Evolutionary conservation across 2,329 filamentous ascomycete species (phyloP), one percentile per base, ranked within the genome.

Genomic region (Trichoderma arundinaceum): DNA sequence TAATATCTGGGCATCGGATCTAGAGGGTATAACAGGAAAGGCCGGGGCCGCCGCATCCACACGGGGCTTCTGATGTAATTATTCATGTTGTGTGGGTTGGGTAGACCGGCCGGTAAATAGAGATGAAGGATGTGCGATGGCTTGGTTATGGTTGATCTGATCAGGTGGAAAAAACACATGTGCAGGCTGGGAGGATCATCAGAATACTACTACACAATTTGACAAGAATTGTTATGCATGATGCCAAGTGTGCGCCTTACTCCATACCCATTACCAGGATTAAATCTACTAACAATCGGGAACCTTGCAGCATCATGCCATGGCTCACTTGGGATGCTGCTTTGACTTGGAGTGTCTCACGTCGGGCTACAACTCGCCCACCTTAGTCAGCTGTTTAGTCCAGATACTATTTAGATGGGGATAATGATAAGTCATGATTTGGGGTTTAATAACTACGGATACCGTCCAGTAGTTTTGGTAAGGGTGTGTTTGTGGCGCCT

Each of bases 61-160:
- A 51, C 32, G 10, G 32, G 19, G 32, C 15, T 38, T 59, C 22
- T 59, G n/a, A 22, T 59, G 32, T 59, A 46, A 41, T 60, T 41
- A 38, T 63, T 53, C 39, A 53, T 63, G 17, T 33, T 32, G 17
- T 35, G 49, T 39, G 49, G 46, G 35, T 13, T 13, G 22, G 49
- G 39, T 43, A 46, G 39, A 33, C 32, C 19, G 44, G 35, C 46
- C 19, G 41, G 39, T 44, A 53, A 35, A 53, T 63, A 63, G 39
- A 54, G 28, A 38, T 17, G 8, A 38, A 22, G 43, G 13, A 19
- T 43, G 39, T 22, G 35, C 17, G 28, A 43, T 63, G 60, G 39
- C 49, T 63, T 63, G 60, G 60, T 54, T 46, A 63, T 53, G 52
- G 44, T 46, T 17, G 44, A 46, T 39, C 19, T 35, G 57, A 49